phyloP scores from a whole-genome alignment of 2,329 filamentous ascomycete genomes.

The Aspergillus proliferans region DNA sequence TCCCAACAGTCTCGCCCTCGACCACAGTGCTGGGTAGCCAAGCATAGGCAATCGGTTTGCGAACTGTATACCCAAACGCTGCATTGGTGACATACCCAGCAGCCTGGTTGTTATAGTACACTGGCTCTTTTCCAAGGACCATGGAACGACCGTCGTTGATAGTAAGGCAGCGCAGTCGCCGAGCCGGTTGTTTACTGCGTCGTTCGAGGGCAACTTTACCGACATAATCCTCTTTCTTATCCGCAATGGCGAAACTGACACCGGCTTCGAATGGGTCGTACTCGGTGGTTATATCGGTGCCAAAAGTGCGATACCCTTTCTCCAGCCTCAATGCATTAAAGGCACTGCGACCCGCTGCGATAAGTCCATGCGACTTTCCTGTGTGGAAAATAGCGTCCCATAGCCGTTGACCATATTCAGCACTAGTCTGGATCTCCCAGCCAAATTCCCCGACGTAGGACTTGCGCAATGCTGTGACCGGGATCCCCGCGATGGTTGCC shows the following conservation, averaged over 20 bases:
- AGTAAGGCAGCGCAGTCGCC: slow-evolving; percentile 43
- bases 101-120: slow-evolving; percentile 44
- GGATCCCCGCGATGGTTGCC: slow-evolving; percentile 49
- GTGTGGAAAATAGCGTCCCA: slow-evolving; percentile 56
- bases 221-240: slow-evolving; percentile 37
- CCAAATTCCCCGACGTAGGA: slow-evolving; percentile 58
- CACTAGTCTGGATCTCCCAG: slow-evolving; percentile 57
- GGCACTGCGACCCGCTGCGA: slow-evolving; percentile 54
- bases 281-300: slow-evolving; percentile 55
- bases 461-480: slow-evolving; percentile 50
- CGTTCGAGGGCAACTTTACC: slow-evolving; percentile 47
- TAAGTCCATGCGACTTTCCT: slow-evolving; percentile 49
- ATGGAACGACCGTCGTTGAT: slow-evolving; percentile 53
- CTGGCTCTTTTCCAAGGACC: slow-evolving; percentile 57
- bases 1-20: slow-evolving; percentile 49
- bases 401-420: slow-evolving; percentile 52
- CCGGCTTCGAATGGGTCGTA: slow-evolving; percentile 57
- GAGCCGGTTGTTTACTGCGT: slow-evolving; percentile 34
- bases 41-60: slow-evolving; percentile 55
- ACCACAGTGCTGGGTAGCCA: slow-evolving; percentile 47
- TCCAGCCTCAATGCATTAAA: slow-evolving; percentile 56
- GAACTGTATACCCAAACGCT: slow-evolving; percentile 54
- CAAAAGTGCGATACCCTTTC: slow-evolving; percentile 54
- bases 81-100: slow-evolving; percentile 57
- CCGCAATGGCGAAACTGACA: slow-evolving; percentile 44